These are phyloP conservation scores for Diaporthe capsici DNA, from an alignment of 2,329 filamentous ascomycete species.

Conservation along the genomic window DNA sequence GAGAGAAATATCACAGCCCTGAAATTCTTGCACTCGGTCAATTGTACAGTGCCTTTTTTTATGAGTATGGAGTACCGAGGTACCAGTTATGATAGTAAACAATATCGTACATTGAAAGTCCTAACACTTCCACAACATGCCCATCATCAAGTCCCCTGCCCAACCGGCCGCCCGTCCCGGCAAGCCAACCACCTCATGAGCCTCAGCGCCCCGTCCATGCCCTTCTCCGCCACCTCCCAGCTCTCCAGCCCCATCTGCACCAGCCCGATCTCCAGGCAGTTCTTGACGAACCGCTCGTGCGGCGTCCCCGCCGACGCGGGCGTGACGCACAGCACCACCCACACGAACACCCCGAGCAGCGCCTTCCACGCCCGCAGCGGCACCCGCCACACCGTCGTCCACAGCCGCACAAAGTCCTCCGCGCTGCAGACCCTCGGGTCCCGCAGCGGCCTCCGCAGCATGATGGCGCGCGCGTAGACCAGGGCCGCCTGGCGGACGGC, in stretches of 20 bases:
- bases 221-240: slow-evolving; percentile 60
- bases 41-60: background rate
- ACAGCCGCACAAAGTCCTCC: slow-evolving; percentile 59
- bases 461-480: slow-evolving; percentile 63
- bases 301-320: slow-evolving; percentile 56
- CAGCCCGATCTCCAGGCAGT: slow-evolving; percentile 58
- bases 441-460: slow-evolving; percentile 58
- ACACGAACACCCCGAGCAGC: slow-evolving; percentile 63
- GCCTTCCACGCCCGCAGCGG: slow-evolving; percentile 61
- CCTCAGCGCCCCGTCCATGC: slow-evolving; percentile 54
- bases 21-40: too few species aligned
- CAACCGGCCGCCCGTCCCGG: slow-evolving; percentile 21
- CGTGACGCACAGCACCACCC: slow-evolving; percentile 61
- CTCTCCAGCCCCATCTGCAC: slow-evolving; percentile 63
- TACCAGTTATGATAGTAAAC: background rate
- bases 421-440: slow-evolving; percentile 51
- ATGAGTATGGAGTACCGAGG: background rate
- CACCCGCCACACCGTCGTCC: slow-evolving; percentile 63
- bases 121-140: background rate
- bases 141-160: background rate
- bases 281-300: slow-evolving; percentile 62
- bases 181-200: slow-evolving; percentile 60
- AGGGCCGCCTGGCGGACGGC: slow-evolving; percentile 61
- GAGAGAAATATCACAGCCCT: background rate
- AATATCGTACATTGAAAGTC: background rate